Percentiles rank a stretch among this genome's conserved stretches.
Evolutionary conservation across 495 filamentous ascomycete species (phyloP).

Genomic region (Hyaloscypha bicolor): DNA sequence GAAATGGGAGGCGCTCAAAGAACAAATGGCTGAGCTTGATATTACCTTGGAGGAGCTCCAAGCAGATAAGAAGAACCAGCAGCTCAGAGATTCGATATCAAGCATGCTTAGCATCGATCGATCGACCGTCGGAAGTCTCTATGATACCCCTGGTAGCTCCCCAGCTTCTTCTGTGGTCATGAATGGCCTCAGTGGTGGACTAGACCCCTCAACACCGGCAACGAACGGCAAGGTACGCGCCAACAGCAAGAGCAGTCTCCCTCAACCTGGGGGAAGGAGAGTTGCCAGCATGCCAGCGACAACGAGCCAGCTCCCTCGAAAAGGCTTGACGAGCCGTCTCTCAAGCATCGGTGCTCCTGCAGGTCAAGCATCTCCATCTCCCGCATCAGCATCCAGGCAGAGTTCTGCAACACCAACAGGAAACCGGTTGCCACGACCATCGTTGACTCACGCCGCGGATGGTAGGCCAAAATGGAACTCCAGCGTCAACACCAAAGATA

Average conservation of each 20-base stretch:
- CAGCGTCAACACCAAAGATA: constrained; percentile 69
- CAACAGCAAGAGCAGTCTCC: constrained; percentile 38
- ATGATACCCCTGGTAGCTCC: constrained; percentile 83
- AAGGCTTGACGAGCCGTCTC: constrained; percentile 33
- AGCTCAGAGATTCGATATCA: constrained; percentile 89
- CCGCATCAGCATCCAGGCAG: constrained; percentile 50
- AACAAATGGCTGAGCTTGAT: constrained; percentile 77
- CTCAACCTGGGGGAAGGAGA: constrained; percentile 39
- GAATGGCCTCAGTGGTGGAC: constrained; percentile 49
- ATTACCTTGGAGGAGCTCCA: constrained; percentile 70
- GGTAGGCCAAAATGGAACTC: constrained; percentile 80
- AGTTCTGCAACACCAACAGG: constrained; percentile 59
- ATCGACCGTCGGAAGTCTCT: constrained; percentile 69
- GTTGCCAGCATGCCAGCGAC: constrained; percentile 18
- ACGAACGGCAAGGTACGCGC: constrained; percentile 45
- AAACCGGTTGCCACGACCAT: constrained; percentile 49
- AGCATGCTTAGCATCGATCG: constrained; percentile 87
- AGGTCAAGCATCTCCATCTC: constrained; percentile 43
- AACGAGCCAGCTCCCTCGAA: constrained; percentile 22
- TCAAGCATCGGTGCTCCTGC: constrained; percentile 43
- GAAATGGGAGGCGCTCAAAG: constrained; percentile 74
- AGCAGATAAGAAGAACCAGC: constrained; percentile 64
- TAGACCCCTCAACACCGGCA: constrained; percentile 47
- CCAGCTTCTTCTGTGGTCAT: constrained; percentile 88
- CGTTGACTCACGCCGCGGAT: constrained; percentile 36